Conservation (phyloP, 2,329 filamentous ascomycete species). For the Xylariales sp. region DNA sequence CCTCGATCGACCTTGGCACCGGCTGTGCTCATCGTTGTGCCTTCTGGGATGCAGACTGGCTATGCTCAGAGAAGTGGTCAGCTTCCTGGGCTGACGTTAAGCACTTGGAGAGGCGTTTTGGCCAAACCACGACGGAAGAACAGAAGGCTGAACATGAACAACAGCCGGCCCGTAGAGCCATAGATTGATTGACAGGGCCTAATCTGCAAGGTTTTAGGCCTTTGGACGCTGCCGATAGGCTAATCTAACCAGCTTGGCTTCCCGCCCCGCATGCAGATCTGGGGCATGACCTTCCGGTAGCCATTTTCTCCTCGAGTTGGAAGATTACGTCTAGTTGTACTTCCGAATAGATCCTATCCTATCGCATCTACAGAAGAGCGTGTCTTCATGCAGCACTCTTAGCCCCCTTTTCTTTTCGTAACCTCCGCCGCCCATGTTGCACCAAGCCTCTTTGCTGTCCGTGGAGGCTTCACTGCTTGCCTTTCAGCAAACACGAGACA, state of each 20-base stretch:
- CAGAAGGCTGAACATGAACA: conserved; percentile 1
- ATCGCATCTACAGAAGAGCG: no score
- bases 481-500: no score
- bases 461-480: no score
- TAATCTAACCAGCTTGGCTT: conserved; percentile 7
- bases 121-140: conserved; percentile 1
- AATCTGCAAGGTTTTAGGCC: conserved; percentile 1
- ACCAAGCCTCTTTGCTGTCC: no score
- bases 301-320: conserved; percentile 3
- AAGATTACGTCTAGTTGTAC: neutral
- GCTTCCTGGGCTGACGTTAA: no score
- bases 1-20: no score
- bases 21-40: no score
- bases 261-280: conserved; percentile 6
- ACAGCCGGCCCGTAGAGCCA: conserved; percentile 5
- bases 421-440: no score
- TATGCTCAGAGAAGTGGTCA: no score
- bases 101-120: neutral
- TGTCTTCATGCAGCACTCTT: no score
- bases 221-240: conserved; percentile 6
- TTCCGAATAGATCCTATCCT: neutral
- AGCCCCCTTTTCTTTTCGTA: no score
- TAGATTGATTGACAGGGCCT: conserved; percentile 3
- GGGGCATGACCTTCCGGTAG: conserved; percentile 3
- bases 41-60: no score